Evolutionary conservation across 768 basidiomycete genomes (phyloP), one percentile per base, ranked within the genome.

Genomic region (Cyclocybe aegerita): DNA sequence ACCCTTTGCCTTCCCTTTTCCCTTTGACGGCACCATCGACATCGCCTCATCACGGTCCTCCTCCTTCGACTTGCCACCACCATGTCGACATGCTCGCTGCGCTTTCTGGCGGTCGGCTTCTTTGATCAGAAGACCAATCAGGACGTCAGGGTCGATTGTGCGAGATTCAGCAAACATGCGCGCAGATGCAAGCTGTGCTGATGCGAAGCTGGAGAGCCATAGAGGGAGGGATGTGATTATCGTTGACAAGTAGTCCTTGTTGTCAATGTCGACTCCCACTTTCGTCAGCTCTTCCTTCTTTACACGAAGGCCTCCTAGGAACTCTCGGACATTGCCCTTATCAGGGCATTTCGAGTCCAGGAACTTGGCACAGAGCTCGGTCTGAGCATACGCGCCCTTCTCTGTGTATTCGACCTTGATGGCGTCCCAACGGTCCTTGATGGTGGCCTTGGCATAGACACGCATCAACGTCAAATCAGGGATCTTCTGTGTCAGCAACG

Each of bases 401-500:
- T n/a, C n/a, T n/a, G n/a, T n/a, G n/a, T n/a, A n/a, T n/a, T n/a
- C n/a, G n/a, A n/a, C n/a, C n/a, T n/a, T n/a, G n/a, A n/a, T n/a
- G n/a, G n/a, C n/a, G n/a, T n/a, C n/a, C n/a, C n/a, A n/a, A n/a
- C n/a, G n/a, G n/a, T n/a, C n/a, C n/a, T n/a, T n/a, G n/a, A n/a
- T n/a, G n/a, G n/a, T n/a, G n/a, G n/a, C n/a, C n/a, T n/a, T n/a
- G n/a, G n/a, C n/a, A n/a, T n/a, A n/a, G n/a, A n/a, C n/a, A n/a
- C n/a, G n/a, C n/a, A n/a, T n/a, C n/a, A n/a, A n/a, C n/a, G n/a
- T n/a, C n/a, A n/a, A n/a, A n/a, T n/a, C n/a, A n/a, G 69, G 67
- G 46, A 67, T 64, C 45, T 59, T 59, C 55, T 68, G 69, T 3
- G 58, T 60, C 9, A 71, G 61, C 3, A 70, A 45, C 16, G 60